phyloP scores from a whole-genome alignment of 805 yeast species.

The Ogataea henricii region DNA sequence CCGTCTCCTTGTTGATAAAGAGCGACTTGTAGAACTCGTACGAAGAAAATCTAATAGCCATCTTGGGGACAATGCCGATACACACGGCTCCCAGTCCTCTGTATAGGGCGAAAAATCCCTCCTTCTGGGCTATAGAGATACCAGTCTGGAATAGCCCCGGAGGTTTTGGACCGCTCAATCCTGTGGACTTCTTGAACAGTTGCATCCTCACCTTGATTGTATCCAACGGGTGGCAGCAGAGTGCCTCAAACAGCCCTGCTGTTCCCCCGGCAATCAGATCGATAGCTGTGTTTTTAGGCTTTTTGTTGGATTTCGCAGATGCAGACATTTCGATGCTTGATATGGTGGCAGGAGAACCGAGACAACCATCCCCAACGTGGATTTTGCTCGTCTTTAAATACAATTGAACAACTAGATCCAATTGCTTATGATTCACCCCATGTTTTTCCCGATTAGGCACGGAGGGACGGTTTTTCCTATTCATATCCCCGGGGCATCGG shows the following conservation, averaged over 20 bases:
- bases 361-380: background rate
- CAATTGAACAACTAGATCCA: background rate
- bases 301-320: constrained; percentile 25
- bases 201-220: constrained; percentile 98
- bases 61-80: constrained; percentile 95
- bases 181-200: constrained; percentile 69
- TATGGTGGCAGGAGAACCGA: background rate
- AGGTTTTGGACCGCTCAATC: constrained; percentile 51
- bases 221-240: constrained; percentile 97
- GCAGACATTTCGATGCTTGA: constrained; percentile 19
- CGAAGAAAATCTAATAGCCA: constrained; percentile 96
- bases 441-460: constrained; percentile 2
- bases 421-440: constrained; percentile 6
- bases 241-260: constrained; percentile 97
- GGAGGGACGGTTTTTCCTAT: constrained; percentile 3
- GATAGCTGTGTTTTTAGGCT: constrained; percentile 47
- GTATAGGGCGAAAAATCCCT: constrained; percentile 82
- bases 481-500: constrained; percentile 23
- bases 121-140: constrained; percentile 69
- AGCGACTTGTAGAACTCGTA: constrained; percentile 83
- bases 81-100: constrained; percentile 97
- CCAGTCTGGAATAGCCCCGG: constrained; percentile 91
- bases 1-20: constrained; percentile 60
- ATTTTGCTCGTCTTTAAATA: background rate
- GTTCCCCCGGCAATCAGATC: constrained; percentile 92